phyloP scores from a whole-genome alignment of 768 basidiomycete genomes.

The Exidia glandulosa region DNA sequence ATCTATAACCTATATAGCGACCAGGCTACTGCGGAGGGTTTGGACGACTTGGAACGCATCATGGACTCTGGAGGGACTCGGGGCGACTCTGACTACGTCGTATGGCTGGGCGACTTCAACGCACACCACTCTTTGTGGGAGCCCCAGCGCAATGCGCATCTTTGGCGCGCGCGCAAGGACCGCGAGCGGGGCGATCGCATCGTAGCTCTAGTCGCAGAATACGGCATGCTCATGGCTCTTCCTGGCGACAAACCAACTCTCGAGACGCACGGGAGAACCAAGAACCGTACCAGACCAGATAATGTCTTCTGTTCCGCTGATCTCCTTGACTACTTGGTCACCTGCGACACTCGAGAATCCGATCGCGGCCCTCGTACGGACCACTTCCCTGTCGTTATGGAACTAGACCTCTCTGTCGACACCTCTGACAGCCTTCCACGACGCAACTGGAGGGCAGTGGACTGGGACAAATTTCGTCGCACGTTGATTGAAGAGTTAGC shows the following conservation, averaged over 20 bases:
- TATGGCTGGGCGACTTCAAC: slow-evolving; percentile 32
- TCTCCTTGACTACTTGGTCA: slow-evolving; percentile 11
- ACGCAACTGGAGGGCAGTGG: too few relatives aligned
- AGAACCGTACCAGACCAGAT: slow-evolving; percentile 28
- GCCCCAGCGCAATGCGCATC: slow-evolving; percentile 13
- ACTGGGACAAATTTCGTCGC: slow-evolving; percentile 21
- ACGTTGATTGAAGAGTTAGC: slow-evolving; percentile 6
- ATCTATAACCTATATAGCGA: slow-evolving; percentile 32
- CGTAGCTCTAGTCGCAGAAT: slow-evolving; percentile 25
- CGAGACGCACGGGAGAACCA: too few relatives aligned
- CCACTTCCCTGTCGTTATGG: slow-evolving; percentile 28
- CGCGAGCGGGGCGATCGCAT: slow-evolving; percentile 19
- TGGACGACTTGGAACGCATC: background rate
- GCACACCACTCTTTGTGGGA: slow-evolving; percentile 34
- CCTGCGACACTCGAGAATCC: slow-evolving; percentile 16
- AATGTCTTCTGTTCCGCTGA: slow-evolving; percentile 28
- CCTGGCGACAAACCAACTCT: too few relatives aligned
- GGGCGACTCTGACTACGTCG: slow-evolving; percentile 5
- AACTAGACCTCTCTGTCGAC: slow-evolving; percentile 10
- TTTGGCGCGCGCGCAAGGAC: slow-evolving; percentile 1
- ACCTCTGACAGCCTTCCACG: background rate
- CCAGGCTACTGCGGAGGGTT: background rate
- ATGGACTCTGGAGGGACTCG: background rate
- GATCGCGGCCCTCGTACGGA: slow-evolving; percentile 20
- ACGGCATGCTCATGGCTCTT: too few relatives aligned